Evolutionary conservation across 768 basidiomycete genomes (phyloP), one percentile per base, ranked within the genome.

Genomic region (Chalciporus piperatus): DNA sequence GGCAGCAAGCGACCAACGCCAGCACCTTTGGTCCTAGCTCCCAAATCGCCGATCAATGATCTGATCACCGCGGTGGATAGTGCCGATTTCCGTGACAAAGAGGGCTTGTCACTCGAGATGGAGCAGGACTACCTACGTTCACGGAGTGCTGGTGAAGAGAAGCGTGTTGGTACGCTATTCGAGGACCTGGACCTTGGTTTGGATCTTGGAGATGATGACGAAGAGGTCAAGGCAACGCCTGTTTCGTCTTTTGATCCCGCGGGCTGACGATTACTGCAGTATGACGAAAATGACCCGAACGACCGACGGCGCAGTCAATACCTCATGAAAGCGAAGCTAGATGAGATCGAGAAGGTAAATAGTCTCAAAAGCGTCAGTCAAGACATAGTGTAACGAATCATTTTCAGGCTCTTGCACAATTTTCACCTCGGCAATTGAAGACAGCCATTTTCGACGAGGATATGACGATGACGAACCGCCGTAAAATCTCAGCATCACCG

Each of bases 301-400:
- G 89, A 89, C 68, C 78, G 80, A 52, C 78, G 88, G 38, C 80
- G 78, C 61, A 91, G 88, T 64, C 89, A 91, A 58, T 78, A 82
- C 57, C 69, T 85, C 39, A 82, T 92, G 83, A 82, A 76, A 58
- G 82, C 84, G 16, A 80, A 86, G 64, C 70, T 92, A 20, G 90
- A 92, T 62, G 85, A 87, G 67, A 86, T 92, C 42, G 89, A 92
- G 63, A 78, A 78, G 75, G 88, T 78, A 27, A 58, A 74, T 54
- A 7, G 60, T 60, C 45, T 47, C 22, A 38, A 57, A 4, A 17
- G 37, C 45, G 8, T 20, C 23, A 35, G 37, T 39, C 41, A 52
- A 38, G 9, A 38, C 32, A 19, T 32, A 30, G 43, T 13, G 41
- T 66, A 22, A 64, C 51, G 50, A 54, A 13, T 33, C 14, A 42